A percentile compares a stretch with the other conserved stretches of the same genome.
Evolutionary conservation across 2,329 filamentous ascomycete species (phyloP).

Genomic region (Lasiodiplodia hormozganensis): DNA sequence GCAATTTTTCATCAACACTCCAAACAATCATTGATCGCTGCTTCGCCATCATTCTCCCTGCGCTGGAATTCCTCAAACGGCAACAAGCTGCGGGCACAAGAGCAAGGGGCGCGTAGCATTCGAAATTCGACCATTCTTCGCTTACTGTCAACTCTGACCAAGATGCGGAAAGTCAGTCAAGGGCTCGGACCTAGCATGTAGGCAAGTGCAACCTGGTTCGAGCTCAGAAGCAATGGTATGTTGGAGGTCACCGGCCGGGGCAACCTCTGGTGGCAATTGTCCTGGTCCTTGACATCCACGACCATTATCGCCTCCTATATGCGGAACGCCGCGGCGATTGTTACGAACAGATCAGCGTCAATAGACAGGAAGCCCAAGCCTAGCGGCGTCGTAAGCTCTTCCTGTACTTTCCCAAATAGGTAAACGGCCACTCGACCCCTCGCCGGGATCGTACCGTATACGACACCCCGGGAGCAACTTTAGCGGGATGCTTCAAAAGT

Average conservation of each 20-base stretch:
- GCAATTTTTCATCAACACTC: conserved; percentile 1
- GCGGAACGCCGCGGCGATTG: background rate
- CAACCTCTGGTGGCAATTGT: background rate
- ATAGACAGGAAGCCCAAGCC: background rate
- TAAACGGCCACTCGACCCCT: background rate
- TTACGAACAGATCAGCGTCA: background rate
- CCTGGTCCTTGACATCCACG: background rate
- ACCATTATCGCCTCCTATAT: background rate
- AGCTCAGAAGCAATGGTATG: background rate
- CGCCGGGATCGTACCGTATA: background rate
- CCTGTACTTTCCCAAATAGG: background rate
- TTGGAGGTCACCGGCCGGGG: background rate
- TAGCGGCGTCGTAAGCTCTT: background rate
- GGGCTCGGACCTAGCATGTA: background rate
- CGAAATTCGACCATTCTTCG: background rate
- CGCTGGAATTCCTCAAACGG: background rate
- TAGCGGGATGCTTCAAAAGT: background rate
- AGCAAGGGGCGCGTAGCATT: background rate
- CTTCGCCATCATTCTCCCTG: background rate
- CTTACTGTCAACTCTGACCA: background rate
- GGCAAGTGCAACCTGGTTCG: background rate
- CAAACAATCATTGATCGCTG: background rate
- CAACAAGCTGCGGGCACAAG: background rate
- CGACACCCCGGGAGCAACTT: background rate
- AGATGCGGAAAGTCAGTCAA: background rate